Percentiles rank a stretch among this genome's conserved stretches.
These are phyloP conservation scores for Xylaria sp. DNA, from an alignment of 2,329 filamentous ascomycete species.

Conservation along the genomic window DNA sequence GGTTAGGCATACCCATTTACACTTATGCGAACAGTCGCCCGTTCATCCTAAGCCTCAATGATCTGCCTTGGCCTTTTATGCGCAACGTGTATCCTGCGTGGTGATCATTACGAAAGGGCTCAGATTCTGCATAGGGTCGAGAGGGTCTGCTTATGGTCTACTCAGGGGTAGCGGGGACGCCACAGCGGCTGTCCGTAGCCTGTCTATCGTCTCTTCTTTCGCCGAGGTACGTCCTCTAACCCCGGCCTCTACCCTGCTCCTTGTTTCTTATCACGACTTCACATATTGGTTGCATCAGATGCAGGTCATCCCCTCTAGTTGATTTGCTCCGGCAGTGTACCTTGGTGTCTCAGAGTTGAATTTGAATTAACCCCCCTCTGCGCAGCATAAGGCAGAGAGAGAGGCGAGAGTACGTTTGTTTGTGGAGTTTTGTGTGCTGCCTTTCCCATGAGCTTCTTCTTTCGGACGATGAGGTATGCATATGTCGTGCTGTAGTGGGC, in stretches of 20 bases:
- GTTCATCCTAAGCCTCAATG: conserved; percentile 34
- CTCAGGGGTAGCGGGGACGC: conserved; percentile 18
- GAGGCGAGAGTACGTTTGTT: neutral
- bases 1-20: neutral
- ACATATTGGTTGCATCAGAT: conserved; percentile 18
- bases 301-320: conserved; percentile 8
- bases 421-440: conserved; percentile 11
- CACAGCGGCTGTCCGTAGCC: conserved; percentile 8
- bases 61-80: conserved; percentile 32
- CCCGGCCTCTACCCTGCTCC: conserved; percentile 6
- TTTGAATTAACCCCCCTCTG: neutral
- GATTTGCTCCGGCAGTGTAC: conserved; percentile 6
- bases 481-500: neutral
- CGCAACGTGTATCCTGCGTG: conserved; percentile 18
- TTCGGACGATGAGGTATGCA: conserved; percentile 1
- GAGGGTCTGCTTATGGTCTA: no score
- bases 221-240: conserved; percentile 22
- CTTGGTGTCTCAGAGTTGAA: conserved; percentile 21
- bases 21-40: conserved; percentile 10
- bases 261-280: conserved; percentile 24
- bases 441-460: conserved; percentile 1
- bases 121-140: no score
- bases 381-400: conserved; percentile 19
- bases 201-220: conserved; percentile 3
- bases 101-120: neutral